These are phyloP conservation scores for Umbelopsis vinacea DNA, from an alignment of 192 early-diverging fungal species.

Conservation along the genomic window DNA sequence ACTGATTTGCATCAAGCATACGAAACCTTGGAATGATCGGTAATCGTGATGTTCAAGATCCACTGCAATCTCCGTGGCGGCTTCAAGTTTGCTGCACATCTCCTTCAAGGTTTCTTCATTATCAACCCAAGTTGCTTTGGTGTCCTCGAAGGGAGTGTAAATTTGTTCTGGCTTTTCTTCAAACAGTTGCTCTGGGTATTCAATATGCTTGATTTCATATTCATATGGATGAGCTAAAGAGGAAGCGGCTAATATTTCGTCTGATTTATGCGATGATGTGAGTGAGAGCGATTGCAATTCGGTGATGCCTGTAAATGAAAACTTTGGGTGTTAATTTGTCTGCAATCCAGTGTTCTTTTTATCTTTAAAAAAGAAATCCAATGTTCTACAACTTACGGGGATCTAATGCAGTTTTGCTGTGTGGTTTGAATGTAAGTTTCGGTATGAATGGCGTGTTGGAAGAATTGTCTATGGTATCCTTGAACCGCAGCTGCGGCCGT, in stretches of 20 bases:
- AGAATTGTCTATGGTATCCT: constrained; percentile 89
- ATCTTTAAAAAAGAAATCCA: too few species aligned
- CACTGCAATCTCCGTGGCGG: constrained; percentile 79
- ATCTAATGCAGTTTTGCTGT: constrained; percentile 79
- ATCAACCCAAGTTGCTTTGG: constrained; percentile 84
- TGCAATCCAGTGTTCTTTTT: constrained; percentile 13
- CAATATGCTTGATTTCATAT: constrained; percentile 82
- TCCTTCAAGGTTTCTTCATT: constrained; percentile 64
- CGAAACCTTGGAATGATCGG: constrained; percentile 94
- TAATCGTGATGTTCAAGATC: constrained; percentile 98
- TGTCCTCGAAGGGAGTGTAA: constrained; percentile 66
- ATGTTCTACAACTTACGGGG: constrained; percentile 47
- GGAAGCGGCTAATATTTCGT: constrained; percentile 10
- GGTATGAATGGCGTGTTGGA: constrained; percentile 71
- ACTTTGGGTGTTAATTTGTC: background rate
- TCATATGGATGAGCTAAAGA: constrained; percentile 86
- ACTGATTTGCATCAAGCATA: constrained; percentile 92
- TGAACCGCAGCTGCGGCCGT: constrained; percentile 88
- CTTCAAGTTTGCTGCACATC: constrained; percentile 69
- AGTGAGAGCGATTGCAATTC: background rate
- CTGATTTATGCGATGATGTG: background rate
- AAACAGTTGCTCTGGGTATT: constrained; percentile 78
- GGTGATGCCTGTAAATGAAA: background rate
- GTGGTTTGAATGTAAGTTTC: constrained; percentile 82
- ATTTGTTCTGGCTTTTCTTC: constrained; percentile 49